Evolutionary conservation across 257 asterid genomes (phyloP).

Genomic region (Capsicum rhomboideum): DNA sequence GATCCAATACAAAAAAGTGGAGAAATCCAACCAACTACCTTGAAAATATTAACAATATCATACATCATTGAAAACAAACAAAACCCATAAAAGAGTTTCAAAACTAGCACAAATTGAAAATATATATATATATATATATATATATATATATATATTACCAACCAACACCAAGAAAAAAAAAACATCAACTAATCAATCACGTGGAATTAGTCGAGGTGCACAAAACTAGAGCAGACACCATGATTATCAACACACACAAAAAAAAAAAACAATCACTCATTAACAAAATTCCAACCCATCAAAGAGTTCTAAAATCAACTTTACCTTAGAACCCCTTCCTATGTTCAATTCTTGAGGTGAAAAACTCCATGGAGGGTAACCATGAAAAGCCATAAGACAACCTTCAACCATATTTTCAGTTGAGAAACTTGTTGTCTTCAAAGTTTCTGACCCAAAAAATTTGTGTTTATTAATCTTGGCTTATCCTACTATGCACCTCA

Average conservation of each 20-base stretch:
- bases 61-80: too few species aligned
- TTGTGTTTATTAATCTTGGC: conserved; percentile 5
- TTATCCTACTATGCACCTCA: conserved; percentile 43
- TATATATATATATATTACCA: not conserved
- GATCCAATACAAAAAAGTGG: too few species aligned
- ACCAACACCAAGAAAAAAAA: not conserved
- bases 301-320: not conserved
- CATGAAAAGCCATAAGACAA: conserved; percentile 67
- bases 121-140: too few species aligned
- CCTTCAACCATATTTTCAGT: conserved; percentile 41
- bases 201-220: too few species aligned
- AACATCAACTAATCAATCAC: not conserved
- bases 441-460: not conserved
- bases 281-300: not conserved
- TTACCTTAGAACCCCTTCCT: conserved; percentile 35
- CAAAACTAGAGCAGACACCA: too few species aligned
- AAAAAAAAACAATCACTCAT: too few species aligned
- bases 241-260: too few species aligned
- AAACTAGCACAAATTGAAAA: not conserved
- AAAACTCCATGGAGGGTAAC: conserved; percentile 36
- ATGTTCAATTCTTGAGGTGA: conserved; percentile 34
- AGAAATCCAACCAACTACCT: too few species aligned
- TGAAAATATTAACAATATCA: too few species aligned
- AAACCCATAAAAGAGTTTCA: not conserved
- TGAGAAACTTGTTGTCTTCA: not conserved